Conservation (phyloP, 306 rosid species). For the Quercus ilex region DNA sequence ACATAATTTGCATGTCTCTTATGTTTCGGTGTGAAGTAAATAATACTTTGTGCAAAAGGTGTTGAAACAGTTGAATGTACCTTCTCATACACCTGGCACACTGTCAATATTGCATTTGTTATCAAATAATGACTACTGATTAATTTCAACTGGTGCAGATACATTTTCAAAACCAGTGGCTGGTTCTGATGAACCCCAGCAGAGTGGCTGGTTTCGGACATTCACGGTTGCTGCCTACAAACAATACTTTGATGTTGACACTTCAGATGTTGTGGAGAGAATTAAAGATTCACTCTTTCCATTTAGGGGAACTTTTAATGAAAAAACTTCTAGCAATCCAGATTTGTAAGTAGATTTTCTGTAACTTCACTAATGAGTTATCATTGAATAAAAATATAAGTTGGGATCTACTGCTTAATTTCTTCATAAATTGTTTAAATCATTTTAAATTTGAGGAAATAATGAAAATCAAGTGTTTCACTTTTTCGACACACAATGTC, state of each 20-base stretch:
- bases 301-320: constrained; percentile 84
- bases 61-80: neutral
- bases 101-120: constrained; percentile 6
- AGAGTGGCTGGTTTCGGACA: constrained; percentile 69
- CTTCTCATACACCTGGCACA: neutral
- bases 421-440: neutral
- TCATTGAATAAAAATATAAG: neutral
- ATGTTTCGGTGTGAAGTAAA: neutral
- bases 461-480: neutral
- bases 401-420: neutral
- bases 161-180: constrained; percentile 84
- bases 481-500: too few relatives aligned
- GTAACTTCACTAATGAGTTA: constrained; percentile 2
- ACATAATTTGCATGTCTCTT: neutral
- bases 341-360: constrained; percentile 68
- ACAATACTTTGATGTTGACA: constrained; percentile 83
- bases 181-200: constrained; percentile 80
- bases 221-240: constrained; percentile 73
- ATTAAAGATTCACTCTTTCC: constrained; percentile 79
- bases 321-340: constrained; percentile 77
- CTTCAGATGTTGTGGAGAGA: constrained; percentile 85
- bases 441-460: neutral
- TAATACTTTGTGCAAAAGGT: neutral
- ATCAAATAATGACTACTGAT: constrained; percentile 10
- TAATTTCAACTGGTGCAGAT: constrained; percentile 46